Base-by-base conservation (phyloP, 352 stramenopile species). In the Globisporangium okanoganense region DNA sequence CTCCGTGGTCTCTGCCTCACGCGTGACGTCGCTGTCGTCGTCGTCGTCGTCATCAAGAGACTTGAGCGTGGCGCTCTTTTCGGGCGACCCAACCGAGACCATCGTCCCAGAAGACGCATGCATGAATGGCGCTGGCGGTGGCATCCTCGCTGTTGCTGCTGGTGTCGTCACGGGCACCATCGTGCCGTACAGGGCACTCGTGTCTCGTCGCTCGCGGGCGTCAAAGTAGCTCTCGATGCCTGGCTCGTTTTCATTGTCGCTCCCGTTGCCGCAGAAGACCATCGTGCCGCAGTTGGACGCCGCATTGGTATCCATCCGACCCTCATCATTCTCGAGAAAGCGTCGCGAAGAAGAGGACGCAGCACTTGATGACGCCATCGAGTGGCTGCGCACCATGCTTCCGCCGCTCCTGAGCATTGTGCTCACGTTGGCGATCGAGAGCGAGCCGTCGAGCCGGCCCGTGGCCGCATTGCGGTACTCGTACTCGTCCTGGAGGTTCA, bases 351-450 rank as follows among this genome's bases (percentile, higher is more conserved):
- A 22, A 7, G 65, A 61, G 0, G 69, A 70, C 18, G 40, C 16
- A 45, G 6, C 20, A 2, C 14, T 22, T 22, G 45, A 52, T 12
- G 72, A 76, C 35, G 36, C 38, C 53, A 50, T 58, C 8, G 61
- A 36, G 45, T 47, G 36, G 14, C 72, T 76, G 16, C 65, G 65
- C 33, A 76, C 61, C 66, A 56, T 78, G 20, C 56, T 58, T 1
- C 66, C 53, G 5, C 41, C 56, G 14, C 49, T 73, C 35, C 67
- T 65, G 14, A 90, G 67, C 81, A 90, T 90, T 24, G 77, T 88
- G 64, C 77, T 88, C 33, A 87, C 73, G 49, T 87, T 73, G 22
- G 75, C 72, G 52, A 89, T 66, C 9, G 78, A 85, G 35, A 88
- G 76, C 52, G 76, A 88, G 18, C 78, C 78, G 57, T 90, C 71